Evolutionary conservation across 257 asterid genomes (phyloP).

Genomic region (Solanum gracilifrons): DNA sequence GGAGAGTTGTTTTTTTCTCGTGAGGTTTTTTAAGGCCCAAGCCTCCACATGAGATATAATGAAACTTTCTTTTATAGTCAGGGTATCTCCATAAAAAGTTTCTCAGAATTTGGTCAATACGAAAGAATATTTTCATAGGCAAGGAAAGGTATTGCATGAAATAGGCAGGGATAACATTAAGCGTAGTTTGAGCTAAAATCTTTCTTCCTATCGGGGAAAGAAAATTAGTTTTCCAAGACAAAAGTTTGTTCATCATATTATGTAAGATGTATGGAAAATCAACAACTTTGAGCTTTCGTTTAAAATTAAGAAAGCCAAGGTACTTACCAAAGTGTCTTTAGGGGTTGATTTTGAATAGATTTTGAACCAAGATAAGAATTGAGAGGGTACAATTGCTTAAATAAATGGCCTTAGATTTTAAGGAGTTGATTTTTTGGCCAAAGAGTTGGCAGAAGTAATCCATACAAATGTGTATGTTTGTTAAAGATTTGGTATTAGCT

Average conservation of each 20-base stretch:
- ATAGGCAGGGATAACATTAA: neutral
- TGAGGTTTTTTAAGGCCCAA: neutral
- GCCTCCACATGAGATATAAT: neutral
- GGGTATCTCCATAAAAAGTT: neutral
- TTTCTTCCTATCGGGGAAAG: neutral
- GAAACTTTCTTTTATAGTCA: neutral
- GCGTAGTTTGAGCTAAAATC: neutral
- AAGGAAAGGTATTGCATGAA: neutral
- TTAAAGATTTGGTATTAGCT: neutral
- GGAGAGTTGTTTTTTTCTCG: neutral
- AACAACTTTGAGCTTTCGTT: neutral
- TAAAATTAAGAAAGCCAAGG: neutral
- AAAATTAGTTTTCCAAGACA: neutral
- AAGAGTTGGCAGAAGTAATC: neutral
- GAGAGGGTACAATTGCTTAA: neutral
- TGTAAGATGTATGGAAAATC: neutral
- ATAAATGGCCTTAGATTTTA: neutral
- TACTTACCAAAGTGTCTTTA: neutral
- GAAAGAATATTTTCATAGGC: neutral
- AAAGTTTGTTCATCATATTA: neutral
- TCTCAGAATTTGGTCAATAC: neutral
- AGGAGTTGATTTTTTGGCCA: neutral
- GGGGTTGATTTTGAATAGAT: neutral
- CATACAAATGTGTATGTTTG: neutral
- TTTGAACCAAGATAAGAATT: neutral